Base-by-base conservation (phyloP, 257 asterid species). In the Solanum habrochaites region DNA sequence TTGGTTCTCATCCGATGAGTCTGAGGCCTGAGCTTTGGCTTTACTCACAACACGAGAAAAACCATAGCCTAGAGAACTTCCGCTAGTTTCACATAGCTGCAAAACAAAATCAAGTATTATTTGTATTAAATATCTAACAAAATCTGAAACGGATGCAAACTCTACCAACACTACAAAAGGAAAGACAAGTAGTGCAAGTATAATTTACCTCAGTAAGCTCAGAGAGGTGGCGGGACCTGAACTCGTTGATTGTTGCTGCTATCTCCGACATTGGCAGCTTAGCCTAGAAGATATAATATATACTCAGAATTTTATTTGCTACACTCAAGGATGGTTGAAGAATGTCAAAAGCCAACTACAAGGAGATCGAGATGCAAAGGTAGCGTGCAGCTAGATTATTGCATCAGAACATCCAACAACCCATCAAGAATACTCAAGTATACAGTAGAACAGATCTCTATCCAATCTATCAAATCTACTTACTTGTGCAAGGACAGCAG, bases 401-500 rank as follows among this genome's bases (percentile, higher is more conserved):
- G 84, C 84, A 80, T 80, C 64, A 47, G 20, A 80, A 80, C 29
- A 45, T 47, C 27, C 84, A 80, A 80, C 25, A 29, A 45, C 29
- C 67, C 67, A 18, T 80, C 27, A 80, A 47, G 67, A 80, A 77
- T 77, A 39, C 37, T 77, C 20, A 80, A 47, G 67, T 80, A 80
- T 80, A 45, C 16, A 27, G 64, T 78, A 80, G 84, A 47, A 47
- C n/a, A 25, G n/a, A 47, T 47, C 67, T 80, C 67, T 80, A 47
- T 16, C 67, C 84, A 47, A 45, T 25, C 29, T 32, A 71, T 74
- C 42, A 85, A 52, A 58, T 86, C 88, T 56, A 91, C 99, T 92
- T 94, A 97, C 99, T 91, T 95, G 98, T 73, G 98, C 95, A 87
- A 97, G 99, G 64, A 97, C 99, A 70, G 99, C 99, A 69, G 99